These are phyloP conservation scores for Carpinus viminea DNA, from an alignment of 306 rosid genomes.

Conservation along the genomic window DNA sequence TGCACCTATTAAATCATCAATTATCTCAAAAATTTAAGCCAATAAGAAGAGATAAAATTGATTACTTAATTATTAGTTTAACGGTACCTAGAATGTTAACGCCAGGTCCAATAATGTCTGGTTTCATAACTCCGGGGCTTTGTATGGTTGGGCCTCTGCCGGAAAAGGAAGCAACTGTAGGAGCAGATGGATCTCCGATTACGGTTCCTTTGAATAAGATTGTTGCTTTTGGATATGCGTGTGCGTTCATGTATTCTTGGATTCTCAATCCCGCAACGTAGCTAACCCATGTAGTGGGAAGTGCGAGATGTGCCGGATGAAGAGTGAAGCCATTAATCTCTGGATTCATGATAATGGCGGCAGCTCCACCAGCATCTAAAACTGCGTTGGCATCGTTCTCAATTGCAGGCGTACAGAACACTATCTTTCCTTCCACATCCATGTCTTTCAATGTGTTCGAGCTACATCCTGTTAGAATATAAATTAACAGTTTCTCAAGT, in stretches of 20 bases:
- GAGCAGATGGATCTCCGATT: conserved; percentile 39
- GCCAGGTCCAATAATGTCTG: conserved; percentile 57
- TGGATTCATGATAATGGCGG: conserved; percentile 47
- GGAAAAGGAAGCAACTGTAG: conserved; percentile 42
- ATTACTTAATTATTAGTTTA: too few relatives aligned
- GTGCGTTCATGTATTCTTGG: conserved; percentile 41
- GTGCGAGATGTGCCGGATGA: conserved; percentile 25
- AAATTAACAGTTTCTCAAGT: too few relatives aligned
- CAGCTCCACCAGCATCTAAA: conserved; percentile 43
- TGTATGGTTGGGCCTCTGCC: conserved; percentile 56
- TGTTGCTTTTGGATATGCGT: conserved; percentile 36
- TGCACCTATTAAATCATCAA: too few relatives aligned
- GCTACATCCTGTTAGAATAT: conserved; percentile 3
- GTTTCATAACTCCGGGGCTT: conserved; percentile 58
- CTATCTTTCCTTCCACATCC: conserved; percentile 34
- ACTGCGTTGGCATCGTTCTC: conserved; percentile 22
- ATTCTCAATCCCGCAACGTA: conserved; percentile 34
- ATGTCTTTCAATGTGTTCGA: conserved; percentile 27
- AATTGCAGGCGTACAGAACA: neutral
- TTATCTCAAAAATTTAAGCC: too few relatives aligned
- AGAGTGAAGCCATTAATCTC: conserved; percentile 11
- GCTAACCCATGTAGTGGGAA: conserved; percentile 47
- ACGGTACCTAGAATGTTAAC: conserved; percentile 52
- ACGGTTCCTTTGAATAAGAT: conserved; percentile 49
- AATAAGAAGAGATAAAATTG: too few relatives aligned